Evolutionary conservation across 148 eudicot genomes (phyloP).

Genomic region (Linanthus parryae): DNA sequence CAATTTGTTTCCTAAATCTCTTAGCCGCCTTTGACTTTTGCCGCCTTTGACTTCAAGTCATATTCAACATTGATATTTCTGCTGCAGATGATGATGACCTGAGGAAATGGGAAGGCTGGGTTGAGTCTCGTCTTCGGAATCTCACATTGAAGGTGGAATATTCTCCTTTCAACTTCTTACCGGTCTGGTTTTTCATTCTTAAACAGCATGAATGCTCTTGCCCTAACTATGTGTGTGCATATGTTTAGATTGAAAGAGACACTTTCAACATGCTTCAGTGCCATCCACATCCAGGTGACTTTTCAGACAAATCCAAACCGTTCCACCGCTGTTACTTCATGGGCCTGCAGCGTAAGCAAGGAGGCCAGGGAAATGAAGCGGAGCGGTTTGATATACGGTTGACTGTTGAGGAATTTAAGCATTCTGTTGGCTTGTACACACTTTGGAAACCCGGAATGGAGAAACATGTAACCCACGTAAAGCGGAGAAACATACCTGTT

Average conservation of each 20-base stretch:
- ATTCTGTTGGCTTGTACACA: constrained; percentile 46
- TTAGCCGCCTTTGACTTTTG: too few relatives aligned
- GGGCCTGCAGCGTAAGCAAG: constrained; percentile 81
- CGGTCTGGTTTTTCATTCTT: not conserved
- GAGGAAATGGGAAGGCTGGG: constrained; percentile 93
- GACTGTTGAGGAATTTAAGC: constrained; percentile 88
- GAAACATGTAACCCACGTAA: constrained; percentile 67
- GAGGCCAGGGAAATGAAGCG: constrained; percentile 43
- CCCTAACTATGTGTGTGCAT: constrained; percentile 8
- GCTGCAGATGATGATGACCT: constrained; percentile 75
- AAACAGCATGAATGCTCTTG: not conserved
- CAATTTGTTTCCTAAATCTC: too few relatives aligned
- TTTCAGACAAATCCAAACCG: constrained; percentile 55
- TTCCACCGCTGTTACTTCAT: constrained; percentile 70
- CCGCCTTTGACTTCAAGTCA: too few relatives aligned
- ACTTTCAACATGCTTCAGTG: constrained; percentile 77
- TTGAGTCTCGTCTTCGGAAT: constrained; percentile 79
- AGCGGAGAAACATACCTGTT: constrained; percentile 51
- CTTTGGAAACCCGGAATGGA: constrained; percentile 67
- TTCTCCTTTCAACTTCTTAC: not conserved
- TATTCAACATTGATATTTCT: too few relatives aligned
- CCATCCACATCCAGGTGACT: constrained; percentile 92
- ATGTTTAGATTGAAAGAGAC: constrained; percentile 76
- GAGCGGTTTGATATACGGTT: constrained; percentile 77
- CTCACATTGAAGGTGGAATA: constrained; percentile 68